Evolutionary conservation across 2,329 filamentous ascomycete species (phyloP).

Genomic region (Hypoxylon sp.): DNA sequence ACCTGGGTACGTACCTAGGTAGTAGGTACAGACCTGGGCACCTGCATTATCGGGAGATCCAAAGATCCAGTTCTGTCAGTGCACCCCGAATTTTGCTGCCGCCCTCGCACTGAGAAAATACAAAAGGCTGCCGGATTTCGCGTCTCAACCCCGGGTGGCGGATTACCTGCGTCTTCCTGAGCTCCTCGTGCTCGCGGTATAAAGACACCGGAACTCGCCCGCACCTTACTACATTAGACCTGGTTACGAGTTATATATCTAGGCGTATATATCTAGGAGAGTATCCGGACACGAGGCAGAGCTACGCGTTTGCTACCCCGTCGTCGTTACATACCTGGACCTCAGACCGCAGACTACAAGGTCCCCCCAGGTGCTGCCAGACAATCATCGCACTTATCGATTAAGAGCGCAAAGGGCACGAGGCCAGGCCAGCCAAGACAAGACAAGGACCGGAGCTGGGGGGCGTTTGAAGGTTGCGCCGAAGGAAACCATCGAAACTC

Average conservation of each 20-base stretch:
- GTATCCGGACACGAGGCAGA: neutral
- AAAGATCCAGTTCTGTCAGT: neutral
- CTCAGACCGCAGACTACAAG: no score
- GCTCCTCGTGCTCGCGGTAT: constrained; percentile 4
- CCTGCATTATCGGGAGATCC: constrained; percentile 8
- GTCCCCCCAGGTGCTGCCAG: no score
- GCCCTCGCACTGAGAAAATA: constrained; percentile 4
- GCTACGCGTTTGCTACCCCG: no score
- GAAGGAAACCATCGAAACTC: neutral
- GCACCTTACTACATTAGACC: neutral
- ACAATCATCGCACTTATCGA: neutral
- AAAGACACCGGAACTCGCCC: constrained; percentile 9
- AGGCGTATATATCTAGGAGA: no score
- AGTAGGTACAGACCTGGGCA: no score
- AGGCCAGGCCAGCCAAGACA: no score
- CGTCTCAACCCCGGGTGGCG: constrained; percentile 13
- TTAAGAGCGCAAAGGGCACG: constrained; percentile 1
- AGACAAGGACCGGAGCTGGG: no score
- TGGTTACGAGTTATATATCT: no score
- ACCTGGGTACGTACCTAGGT: no score
- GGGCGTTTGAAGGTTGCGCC: constrained; percentile 4
- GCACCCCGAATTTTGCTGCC: neutral
- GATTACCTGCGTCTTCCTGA: constrained; percentile 1
- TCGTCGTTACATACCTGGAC: no score
- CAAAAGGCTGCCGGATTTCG: constrained; percentile 15